A percentile compares a stretch with the other conserved stretches of the same genome.
Conservation (phyloP, 768 basidiomycete genomes). For the Sistotremastrum niveocremeum region DNA sequence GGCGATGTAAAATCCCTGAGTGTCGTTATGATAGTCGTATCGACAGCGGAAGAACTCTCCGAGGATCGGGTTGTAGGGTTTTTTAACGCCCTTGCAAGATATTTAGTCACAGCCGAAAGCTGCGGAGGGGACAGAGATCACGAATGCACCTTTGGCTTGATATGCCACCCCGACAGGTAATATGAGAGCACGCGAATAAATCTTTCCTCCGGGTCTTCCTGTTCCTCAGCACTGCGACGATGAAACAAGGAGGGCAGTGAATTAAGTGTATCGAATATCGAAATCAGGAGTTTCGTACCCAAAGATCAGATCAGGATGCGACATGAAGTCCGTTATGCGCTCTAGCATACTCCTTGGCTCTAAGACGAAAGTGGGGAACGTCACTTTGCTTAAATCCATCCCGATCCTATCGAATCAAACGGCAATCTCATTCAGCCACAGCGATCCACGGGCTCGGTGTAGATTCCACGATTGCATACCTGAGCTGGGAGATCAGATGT, state of each 20-base stretch:
- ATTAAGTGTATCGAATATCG: background rate
- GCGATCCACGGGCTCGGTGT: background rate
- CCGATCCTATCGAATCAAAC: conserved; percentile 47
- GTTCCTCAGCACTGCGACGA: conserved; percentile 55
- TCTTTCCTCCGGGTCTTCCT: conserved; percentile 73
- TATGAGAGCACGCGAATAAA: conserved; percentile 86
- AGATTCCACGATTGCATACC: conserved; percentile 28
- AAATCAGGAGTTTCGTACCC: conserved; percentile 42
- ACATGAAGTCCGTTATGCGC: conserved; percentile 98
- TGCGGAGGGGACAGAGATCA: too few species aligned
- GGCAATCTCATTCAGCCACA: background rate
- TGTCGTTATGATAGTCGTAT: conserved; percentile 83
- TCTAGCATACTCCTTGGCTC: conserved; percentile 97
- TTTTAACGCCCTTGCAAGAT: conserved; percentile 79
- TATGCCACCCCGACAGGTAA: conserved; percentile 99
- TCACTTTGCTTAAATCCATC: conserved; percentile 93
- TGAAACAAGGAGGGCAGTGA: conserved; percentile 1
- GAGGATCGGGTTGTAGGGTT: conserved; percentile 96
- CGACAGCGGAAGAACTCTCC: conserved; percentile 97
- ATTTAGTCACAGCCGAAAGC: too few species aligned
- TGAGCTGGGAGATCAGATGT: conserved; percentile 79
- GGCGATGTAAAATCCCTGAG: conserved; percentile 91
- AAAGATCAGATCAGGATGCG: conserved; percentile 94
- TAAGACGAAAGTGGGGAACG: conserved; percentile 88
- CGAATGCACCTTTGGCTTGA: conserved; percentile 48